These are phyloP conservation scores for Trametes cingulata DNA, from an alignment of 768 basidiomycete genomes.

Conservation along the genomic window DNA sequence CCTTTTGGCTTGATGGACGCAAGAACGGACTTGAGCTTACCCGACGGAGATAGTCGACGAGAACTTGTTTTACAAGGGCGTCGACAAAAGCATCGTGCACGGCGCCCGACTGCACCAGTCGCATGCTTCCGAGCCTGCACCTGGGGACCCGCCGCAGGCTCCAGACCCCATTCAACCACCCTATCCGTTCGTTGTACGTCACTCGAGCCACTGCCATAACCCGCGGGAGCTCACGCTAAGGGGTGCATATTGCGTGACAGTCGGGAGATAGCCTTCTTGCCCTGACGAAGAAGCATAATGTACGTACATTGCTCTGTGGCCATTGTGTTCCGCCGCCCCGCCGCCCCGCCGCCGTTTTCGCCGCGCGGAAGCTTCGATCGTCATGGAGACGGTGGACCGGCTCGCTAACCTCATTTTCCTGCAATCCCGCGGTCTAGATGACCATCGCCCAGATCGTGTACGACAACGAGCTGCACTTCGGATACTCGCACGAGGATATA, in stretches of 20 bases:
- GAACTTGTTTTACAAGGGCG: constrained; percentile 92
- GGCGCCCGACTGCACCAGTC: constrained; percentile 75
- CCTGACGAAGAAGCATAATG: constrained; percentile 79
- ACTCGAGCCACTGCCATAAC: neutral
- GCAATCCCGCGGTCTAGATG: constrained; percentile 50
- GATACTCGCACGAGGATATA: constrained; percentile 74
- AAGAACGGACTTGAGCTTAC: neutral
- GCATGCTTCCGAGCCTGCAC: constrained; percentile 37
- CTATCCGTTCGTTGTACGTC: constrained; percentile 61
- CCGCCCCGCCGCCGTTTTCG: neutral
- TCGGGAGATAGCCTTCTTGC: constrained; percentile 75
- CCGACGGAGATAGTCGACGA: constrained; percentile 64
- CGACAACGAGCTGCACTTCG: constrained; percentile 86
- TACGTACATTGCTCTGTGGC: constrained; percentile 39
- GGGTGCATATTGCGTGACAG: constrained; percentile 23
- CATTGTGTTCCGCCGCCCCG: neutral
- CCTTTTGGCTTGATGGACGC: neutral
- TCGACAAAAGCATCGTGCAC: constrained; percentile 80
- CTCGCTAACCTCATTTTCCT: neutral
- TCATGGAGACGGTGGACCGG: constrained; percentile 14
- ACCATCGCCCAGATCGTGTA: constrained; percentile 93
- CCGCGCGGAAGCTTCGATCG: constrained; percentile 10
- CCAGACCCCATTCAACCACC: constrained; percentile 61
- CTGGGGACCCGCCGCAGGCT: constrained; percentile 7
- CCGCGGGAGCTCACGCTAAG: neutral